Evolutionary conservation across 164 flowering plant genomes (phyloP), one percentile per base, ranked within the genome.

Genomic region (Chloranthus sessilifolius): DNA sequence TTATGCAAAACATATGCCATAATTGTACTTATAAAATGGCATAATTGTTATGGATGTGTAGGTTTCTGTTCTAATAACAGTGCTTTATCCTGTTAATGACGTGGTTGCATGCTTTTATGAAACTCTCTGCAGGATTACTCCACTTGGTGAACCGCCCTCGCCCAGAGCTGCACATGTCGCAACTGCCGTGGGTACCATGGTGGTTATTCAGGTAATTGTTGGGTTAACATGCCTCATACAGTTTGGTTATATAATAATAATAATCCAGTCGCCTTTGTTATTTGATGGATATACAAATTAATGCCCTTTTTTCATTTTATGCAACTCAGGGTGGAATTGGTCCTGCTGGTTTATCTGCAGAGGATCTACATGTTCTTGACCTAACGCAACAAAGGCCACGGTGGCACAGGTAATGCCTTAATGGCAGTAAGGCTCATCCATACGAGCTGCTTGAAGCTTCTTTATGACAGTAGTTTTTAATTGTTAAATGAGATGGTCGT

Each of bases 141-240:
- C 99, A 24, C 74, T 75, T 55, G 99, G 99, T 53, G 99, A 94
- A 44, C 99, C 89, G 54, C 99, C 99, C 15, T 86, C 99, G 16
- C 97, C 97, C n/a, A 81, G 99, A 69, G 99, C 99, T 15, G 99
- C 99, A 26, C 99, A 94, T 68, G 99, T 87, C 38, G 99, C 97
- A 42, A 89, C 97, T 65, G 97, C 99, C 37, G 99, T 94, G 17
- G 99, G 99, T 43, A 94, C 99, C 28, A 94, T 94, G 99, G 99
- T 94, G 27, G 99, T 94, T 49, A 89, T 94, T 61, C 99, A 94
- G 97, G 99, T 89, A 34, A 61, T 64, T 20, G 20, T 36, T 7
- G 38, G n/a, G 15, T 15, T 52, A 4, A 7, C 17, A n/a, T 46
- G 6, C 27, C 3, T 9, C 7, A 23, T 21, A n/a, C 16, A n/a